Evolutionary conservation across 768 basidiomycete species (phyloP), one percentile per base, ranked within the genome.

Genomic region (Paxillus ammoniavirescens): DNA sequence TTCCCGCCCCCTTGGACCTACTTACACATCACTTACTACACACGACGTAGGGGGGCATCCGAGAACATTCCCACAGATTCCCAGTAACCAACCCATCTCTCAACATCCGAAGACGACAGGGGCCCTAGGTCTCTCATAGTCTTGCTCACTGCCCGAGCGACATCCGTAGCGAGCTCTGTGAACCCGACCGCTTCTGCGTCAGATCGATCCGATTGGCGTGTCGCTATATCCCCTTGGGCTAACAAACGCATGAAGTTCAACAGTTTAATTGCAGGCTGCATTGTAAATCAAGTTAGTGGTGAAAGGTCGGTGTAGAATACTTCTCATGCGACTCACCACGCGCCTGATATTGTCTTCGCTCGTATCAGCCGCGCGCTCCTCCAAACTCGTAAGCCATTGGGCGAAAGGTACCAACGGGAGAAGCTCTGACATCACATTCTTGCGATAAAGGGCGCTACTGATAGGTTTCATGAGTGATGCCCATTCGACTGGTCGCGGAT

Each of bases 21-120:
- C 33, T 30, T 37, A 33, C 33, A 21, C 21, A 21, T 21, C n/a
- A n/a, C n/a, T n/a, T 9, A 33, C 2, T 12, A 10, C 23, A 17
- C 18, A 8, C 38, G 23, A 8, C 23, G 23, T 35, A 21, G 21
- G 21, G 21, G 26, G n/a, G 18, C 45, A 26, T 47, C 45, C 33
- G 38, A 35, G 21, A 70, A 61, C 54, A 71, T 63, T 15, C 65
- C 65, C 8, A 49, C 52, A 15, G 54, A 61, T 37, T 53, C 67
- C 75, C 75, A 77, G 50, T 77, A 77, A 9, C 61, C 63, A 3
- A 77, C 62, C 73, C 75, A 78, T n/a, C 50, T 50, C 3, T 36
- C 46, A 9, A 53, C 73, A 44, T 75, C 68, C 0, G 47, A 52
- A 1, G 54, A 52, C 9, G 57, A 63, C 6, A 76, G 51, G 6